Conservation (phyloP, 352 stramenopile genomes). For the Phytophthora pinifolia region DNA sequence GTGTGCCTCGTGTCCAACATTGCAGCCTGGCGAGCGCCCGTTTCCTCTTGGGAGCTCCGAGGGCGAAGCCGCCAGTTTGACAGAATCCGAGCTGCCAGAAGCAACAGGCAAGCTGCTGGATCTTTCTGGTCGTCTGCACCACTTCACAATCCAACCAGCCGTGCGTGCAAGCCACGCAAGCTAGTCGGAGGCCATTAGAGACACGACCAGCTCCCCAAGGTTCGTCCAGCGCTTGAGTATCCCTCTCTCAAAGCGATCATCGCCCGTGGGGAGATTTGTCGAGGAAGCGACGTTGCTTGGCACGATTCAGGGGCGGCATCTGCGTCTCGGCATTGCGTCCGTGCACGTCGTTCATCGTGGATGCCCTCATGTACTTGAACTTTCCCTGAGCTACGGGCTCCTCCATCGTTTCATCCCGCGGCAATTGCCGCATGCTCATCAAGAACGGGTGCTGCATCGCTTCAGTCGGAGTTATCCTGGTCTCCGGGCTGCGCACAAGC, state of each 20-base stretch:
- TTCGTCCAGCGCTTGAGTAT: constrained; percentile 14
- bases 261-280: constrained; percentile 40
- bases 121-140: background rate
- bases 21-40: background rate
- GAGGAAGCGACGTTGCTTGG: constrained; percentile 49
- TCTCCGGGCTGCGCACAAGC: constrained; percentile 51
- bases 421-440: constrained; percentile 36
- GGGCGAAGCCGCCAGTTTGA: background rate
- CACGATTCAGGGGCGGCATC: constrained; percentile 39
- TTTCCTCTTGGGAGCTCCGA: background rate
- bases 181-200: background rate
- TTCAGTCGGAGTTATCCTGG: constrained; percentile 91
- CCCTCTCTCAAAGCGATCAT: constrained; percentile 25
- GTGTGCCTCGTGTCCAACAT: background rate
- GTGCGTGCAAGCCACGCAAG: background rate
- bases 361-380: constrained; percentile 51
- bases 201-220: background rate
- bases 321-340: constrained; percentile 31
- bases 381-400: constrained; percentile 40
- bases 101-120: constrained; percentile 2
- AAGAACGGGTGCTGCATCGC: constrained; percentile 95
- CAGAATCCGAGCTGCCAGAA: constrained; percentile 4
- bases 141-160: background rate
- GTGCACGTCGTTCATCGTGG: constrained; percentile 40
- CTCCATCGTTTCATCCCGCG: constrained; percentile 40